Percentiles rank a stretch among this genome's conserved stretches.
These are phyloP conservation scores for Linaria vulgaris DNA, from an alignment of 257 asterid genomes.

Conservation along the genomic window DNA sequence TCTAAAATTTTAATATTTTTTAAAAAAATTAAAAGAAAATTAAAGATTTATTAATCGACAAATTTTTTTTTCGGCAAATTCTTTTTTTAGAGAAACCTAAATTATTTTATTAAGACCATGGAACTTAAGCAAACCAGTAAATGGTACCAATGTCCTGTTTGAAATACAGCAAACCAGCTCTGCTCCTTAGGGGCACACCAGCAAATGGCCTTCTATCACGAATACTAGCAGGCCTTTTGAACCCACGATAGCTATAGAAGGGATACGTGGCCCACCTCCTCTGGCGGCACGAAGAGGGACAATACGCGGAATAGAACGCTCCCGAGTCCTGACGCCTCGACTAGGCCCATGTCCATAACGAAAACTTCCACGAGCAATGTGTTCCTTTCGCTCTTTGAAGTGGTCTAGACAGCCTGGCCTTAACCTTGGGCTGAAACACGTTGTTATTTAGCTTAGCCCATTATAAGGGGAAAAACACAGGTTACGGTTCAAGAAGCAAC, in stretches of 20 bases:
- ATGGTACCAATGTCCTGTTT: too few relatives aligned
- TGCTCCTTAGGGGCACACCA: conserved; percentile 67
- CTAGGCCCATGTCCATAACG: conserved; percentile 57
- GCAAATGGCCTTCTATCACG: conserved; percentile 77
- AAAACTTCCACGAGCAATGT: conserved; percentile 61
- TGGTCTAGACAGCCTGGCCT: conserved; percentile 97
- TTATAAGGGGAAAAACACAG: conserved; percentile 5
- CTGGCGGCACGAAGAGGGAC: conserved; percentile 59
- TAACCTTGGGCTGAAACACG: conserved; percentile 77
- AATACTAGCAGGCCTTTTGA: conserved; percentile 54
- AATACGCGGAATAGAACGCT: conserved; percentile 57
- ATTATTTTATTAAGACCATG: too few relatives aligned
- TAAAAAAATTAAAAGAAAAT: too few relatives aligned
- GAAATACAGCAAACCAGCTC: too few relatives aligned
- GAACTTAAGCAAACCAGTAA: conserved; percentile 30
- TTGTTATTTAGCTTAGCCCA: conserved; percentile 20
- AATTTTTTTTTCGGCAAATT: too few relatives aligned
- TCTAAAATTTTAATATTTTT: too few relatives aligned
- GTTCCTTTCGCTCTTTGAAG: conserved; percentile 94
- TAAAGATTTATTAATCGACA: too few relatives aligned
- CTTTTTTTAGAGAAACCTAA: too few relatives aligned
- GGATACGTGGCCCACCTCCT: conserved; percentile 54
- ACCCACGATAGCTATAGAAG: conserved; percentile 60
- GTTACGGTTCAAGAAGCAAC: conserved; percentile 38
- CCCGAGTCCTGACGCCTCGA: conserved; percentile 69